These are phyloP conservation scores for Termitomyces sp. DNA, from an alignment of 768 basidiomycete species.

Conservation along the genomic window DNA sequence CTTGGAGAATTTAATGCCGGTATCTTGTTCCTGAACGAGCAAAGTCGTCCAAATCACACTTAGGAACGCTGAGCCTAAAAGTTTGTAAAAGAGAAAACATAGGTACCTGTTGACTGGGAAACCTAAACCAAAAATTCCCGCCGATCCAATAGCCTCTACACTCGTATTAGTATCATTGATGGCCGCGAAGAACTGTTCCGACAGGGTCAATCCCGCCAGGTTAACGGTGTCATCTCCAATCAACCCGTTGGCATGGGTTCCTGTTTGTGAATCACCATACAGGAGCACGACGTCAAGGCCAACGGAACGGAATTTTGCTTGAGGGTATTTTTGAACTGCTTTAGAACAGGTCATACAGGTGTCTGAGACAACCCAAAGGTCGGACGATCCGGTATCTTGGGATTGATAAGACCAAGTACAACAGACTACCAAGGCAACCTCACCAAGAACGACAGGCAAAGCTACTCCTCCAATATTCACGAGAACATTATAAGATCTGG, in stretches of 20 bases:
- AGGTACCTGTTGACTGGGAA: constrained; percentile 66
- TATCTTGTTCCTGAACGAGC: constrained; percentile 18
- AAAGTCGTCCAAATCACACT: constrained; percentile 44
- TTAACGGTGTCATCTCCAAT: constrained; percentile 55
- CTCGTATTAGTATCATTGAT: constrained; percentile 67
- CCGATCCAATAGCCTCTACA: constrained; percentile 46
- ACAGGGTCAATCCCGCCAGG: constrained; percentile 45
- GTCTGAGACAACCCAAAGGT: constrained; percentile 67
- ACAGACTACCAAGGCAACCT: constrained; percentile 12
- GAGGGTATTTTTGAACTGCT: constrained; percentile 43
- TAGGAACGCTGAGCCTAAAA: neutral
- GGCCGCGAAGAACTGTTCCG: constrained; percentile 56
- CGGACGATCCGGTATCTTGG: constrained; percentile 72
- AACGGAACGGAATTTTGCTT: constrained; percentile 39
- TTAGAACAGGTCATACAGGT: constrained; percentile 38
- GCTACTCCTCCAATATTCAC: constrained; percentile 47
- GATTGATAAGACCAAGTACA: neutral
- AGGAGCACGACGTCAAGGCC: constrained; percentile 41
- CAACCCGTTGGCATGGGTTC: constrained; percentile 59
- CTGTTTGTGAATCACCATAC: constrained; percentile 70
- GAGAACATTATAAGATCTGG: constrained; percentile 60
- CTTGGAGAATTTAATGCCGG: neutral
- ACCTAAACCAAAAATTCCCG: constrained; percentile 71
- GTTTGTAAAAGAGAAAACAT: neutral
- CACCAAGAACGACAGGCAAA: constrained; percentile 59